phyloP scores from a whole-genome alignment of 2,329 filamentous ascomycete species.

The Colletotrichum filicis region DNA sequence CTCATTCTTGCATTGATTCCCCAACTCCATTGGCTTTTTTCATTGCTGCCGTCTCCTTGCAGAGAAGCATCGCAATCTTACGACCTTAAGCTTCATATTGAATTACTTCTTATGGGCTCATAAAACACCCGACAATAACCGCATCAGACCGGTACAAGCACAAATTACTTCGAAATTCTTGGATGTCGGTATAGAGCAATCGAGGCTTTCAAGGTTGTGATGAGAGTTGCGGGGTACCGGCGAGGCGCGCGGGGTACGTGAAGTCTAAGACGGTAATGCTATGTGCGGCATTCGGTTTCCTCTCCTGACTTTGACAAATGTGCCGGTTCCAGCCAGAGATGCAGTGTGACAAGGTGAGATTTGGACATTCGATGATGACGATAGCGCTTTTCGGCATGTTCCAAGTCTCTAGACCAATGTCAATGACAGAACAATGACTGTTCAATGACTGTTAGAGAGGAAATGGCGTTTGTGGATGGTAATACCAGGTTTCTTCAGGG shows the following conservation, averaged over 20 bases:
- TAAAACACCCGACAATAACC: slow-evolving; percentile 26
- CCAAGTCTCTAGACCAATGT: neutral
- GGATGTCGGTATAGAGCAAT: neutral
- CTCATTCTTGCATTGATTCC: slow-evolving; percentile 24
- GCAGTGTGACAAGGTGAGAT: neutral
- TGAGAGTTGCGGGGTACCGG: slow-evolving; percentile 32
- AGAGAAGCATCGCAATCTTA: neutral
- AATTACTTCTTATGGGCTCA: neutral
- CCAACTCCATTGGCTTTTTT: slow-evolving; percentile 21
- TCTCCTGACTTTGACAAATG: neutral
- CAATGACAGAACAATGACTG: neutral
- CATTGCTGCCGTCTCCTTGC: neutral
- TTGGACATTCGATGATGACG: slow-evolving; percentile 12
- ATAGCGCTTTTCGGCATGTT: neutral
- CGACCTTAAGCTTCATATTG: neutral
- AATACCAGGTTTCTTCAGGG: neutral
- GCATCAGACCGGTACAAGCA: neutral
- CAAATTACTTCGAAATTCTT: neutral
- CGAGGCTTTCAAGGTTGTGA: slow-evolving; percentile 7
- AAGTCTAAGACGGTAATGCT: slow-evolving; percentile 24
- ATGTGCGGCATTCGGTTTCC: neutral
- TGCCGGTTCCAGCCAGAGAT: slow-evolving; percentile 5
- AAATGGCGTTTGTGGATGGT: neutral
- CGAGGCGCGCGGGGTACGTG: slow-evolving; percentile 25
- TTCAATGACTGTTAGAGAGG: neutral